These are phyloP conservation scores for Ottelia alismoides DNA, from an alignment of 106 monocot species.

Conservation along the genomic window DNA sequence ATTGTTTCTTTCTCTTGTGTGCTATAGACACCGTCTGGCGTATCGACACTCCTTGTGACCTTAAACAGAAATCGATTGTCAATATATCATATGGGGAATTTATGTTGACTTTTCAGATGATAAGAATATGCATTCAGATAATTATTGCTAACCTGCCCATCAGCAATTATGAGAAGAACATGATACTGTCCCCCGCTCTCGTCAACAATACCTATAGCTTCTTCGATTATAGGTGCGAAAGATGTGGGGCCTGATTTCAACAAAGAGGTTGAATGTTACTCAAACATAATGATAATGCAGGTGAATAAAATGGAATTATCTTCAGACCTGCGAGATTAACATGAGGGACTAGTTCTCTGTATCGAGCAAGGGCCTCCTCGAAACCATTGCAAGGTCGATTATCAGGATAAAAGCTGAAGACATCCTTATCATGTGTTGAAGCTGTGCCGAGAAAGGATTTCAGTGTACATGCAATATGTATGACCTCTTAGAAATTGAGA, in stretches of 20 bases:
- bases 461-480: too few relatives aligned
- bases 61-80: neutral
- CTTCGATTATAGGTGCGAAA: constrained; percentile 74
- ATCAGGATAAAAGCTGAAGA: constrained; percentile 57
- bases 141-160: constrained; percentile 43
- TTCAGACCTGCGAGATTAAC: constrained; percentile 40
- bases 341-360: constrained; percentile 49
- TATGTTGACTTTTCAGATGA: neutral
- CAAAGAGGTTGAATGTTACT: neutral
- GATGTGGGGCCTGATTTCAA: constrained; percentile 51
- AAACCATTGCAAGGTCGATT: constrained; percentile 57
- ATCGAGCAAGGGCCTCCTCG: constrained; percentile 38
- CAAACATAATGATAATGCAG: neutral
- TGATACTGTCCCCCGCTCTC: constrained; percentile 72
- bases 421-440: constrained; percentile 62
- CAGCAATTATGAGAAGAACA: constrained; percentile 78
- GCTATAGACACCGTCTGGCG: constrained; percentile 42
- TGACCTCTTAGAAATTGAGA: neutral
- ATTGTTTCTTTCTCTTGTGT: constrained; percentile 72
- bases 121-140: too few relatives aligned
- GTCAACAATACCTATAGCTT: constrained; percentile 60
- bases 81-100: neutral
- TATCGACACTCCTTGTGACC: constrained; percentile 91
- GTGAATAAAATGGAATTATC: neutral
- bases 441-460: constrained; percentile 19